A percentile compares a stretch with the other conserved stretches of the same genome.
Evolutionary conservation across 306 rosid species (phyloP).

Genomic region (Carpinus viminea): DNA sequence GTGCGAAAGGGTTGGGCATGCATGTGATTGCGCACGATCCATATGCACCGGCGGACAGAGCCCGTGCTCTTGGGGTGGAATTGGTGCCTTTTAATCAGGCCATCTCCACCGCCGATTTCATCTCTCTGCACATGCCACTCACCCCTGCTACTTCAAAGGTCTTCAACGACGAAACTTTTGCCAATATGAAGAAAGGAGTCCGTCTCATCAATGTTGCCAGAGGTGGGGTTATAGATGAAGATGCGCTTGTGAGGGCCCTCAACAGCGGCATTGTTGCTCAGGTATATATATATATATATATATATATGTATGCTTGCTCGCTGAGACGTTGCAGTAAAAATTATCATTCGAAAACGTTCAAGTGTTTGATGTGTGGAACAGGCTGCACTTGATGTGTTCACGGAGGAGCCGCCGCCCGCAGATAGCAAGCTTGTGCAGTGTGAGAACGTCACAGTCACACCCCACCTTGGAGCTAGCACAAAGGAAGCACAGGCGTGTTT

Average conservation of each 20-base stretch:
- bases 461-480: slow-evolving; percentile 99
- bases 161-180: slow-evolving; percentile 67
- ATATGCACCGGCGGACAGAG: slow-evolving; percentile 83
- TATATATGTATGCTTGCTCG: too few relatives aligned
- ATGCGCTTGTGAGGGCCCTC: slow-evolving; percentile 77
- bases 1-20: slow-evolving; percentile 92
- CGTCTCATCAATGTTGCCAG: slow-evolving; percentile 81
- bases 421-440: slow-evolving; percentile 78
- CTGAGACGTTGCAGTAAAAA: too few relatives aligned
- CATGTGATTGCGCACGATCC: slow-evolving; percentile 92
- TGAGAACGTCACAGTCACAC: slow-evolving; percentile 79
- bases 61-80: slow-evolving; percentile 89
- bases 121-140: slow-evolving; percentile 94
- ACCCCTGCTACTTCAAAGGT: slow-evolving; percentile 73
- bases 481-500: slow-evolving; percentile 81
- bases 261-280: slow-evolving; percentile 84
- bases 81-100: slow-evolving; percentile 83
- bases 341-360: too few relatives aligned
- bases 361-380: slow-evolving; percentile 24
- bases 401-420: slow-evolving; percentile 80
- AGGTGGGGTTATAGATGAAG: slow-evolving; percentile 95
- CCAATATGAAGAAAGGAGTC: slow-evolving; percentile 81
- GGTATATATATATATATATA: slow-evolving; percentile 36
- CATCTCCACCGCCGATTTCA: slow-evolving; percentile 67
- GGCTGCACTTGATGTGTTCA: slow-evolving; percentile 94